phyloP scores from a whole-genome alignment of 306 rosid genomes.

The Inga laurina region DNA sequence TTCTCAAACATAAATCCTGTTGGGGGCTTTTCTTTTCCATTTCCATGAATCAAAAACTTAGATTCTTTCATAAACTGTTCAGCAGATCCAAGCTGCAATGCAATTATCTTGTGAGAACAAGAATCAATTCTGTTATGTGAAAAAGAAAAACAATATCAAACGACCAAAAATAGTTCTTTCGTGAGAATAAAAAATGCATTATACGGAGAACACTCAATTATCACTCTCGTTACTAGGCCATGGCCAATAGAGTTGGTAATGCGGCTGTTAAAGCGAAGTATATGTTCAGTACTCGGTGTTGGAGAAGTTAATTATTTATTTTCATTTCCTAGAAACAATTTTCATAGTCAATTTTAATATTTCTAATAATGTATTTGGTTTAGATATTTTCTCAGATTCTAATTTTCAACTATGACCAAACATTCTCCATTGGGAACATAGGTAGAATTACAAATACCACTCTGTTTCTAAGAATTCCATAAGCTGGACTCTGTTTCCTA shows the following conservation, averaged over 20 bases:
- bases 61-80: conserved; percentile 87
- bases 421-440: neutral
- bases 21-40: conserved; percentile 84
- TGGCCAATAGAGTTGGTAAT: neutral
- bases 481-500: neutral
- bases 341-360: neutral
- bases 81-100: conserved; percentile 82
- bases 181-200: neutral
- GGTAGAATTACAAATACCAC: neutral
- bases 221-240: neutral
- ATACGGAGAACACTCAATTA: conserved; percentile 3
- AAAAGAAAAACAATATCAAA: conserved; percentile 24
- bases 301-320: neutral
- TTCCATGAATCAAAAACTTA: conserved; percentile 79
- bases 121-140: conserved; percentile 4
- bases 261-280: neutral
- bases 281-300: neutral
- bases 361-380: neutral
- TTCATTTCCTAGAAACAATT: neutral
- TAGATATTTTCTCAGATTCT: neutral
- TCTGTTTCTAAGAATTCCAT: neutral
- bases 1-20: conserved; percentile 99
- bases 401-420: neutral
- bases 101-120: conserved; percentile 27
- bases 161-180: conserved; percentile 11